Evolutionary conservation across 768 basidiomycete genomes (phyloP), one percentile per base, ranked within the genome.

Genomic region (Kwoniella newhampshirensis): DNA sequence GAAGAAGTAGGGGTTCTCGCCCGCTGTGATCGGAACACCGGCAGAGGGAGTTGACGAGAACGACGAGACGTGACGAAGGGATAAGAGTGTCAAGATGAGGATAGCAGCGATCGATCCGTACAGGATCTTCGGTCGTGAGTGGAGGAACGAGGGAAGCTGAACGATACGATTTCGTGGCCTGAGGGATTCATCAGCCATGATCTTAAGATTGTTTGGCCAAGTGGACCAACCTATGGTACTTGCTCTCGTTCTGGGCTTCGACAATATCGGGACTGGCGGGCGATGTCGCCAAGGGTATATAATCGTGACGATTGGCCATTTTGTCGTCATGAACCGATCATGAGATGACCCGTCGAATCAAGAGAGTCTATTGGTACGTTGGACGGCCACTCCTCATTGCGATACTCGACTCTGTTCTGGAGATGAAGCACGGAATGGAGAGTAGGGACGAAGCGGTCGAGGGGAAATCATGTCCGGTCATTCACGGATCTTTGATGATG

Each of bases 1-100:
- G 8, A 47, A 43, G 54, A 67, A 72, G 40, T 67, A 72, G 7
- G 66, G 66, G 54, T 68, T 68, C 2, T 64, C 53, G 51, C 43
- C 21, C 45, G 42, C 18, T 45, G 23, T 11, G 13, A 30, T 41
- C 12, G 32, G 30, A 15, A 30, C 47, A 4, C 21, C 47, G 13
- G 28, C 15, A 7, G 51, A 42, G 35, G 51, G 41, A 6, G 48
- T 42, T 7, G 20, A 15, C 3, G 40, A 25, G 11, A 37, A 18
- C 25, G 45, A 41, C n/a, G 40, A 18, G n/a, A 44, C 18, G 30
- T 39, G 50, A 40, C 50, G 50, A 39, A 37, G 25, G 7, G 40
- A 20, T 15, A 44, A 12, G 7, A 55, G 26, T 7, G 47, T 21
- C 12, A 55, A 18, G 5, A 35, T n/a, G 26, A 30, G 35, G 23